Percentiles rank a stretch among this genome's conserved stretches.
Conservation (phyloP, 2,329 filamentous ascomycete genomes). For the Aureobasidium uvarum region DNA sequence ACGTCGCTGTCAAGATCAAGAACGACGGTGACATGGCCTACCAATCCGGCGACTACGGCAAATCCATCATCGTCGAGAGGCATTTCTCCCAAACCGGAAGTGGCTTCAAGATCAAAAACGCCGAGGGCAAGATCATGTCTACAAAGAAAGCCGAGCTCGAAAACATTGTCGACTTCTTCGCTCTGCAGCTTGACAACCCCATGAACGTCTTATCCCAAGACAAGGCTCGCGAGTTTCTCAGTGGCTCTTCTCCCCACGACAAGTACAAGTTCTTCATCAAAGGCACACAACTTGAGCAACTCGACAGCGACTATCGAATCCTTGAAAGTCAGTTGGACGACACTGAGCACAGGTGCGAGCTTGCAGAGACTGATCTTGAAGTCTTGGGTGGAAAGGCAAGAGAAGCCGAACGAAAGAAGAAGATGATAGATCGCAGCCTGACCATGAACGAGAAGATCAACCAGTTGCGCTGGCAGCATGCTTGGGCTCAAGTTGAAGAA, state of each 20-base stretch:
- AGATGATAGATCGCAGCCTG: conserved; percentile 64
- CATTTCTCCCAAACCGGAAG: conserved; percentile 73
- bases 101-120: conserved; percentile 85
- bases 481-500: conserved; percentile 84
- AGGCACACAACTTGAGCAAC: conserved; percentile 86
- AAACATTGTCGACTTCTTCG: conserved; percentile 90
- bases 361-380: conserved; percentile 62
- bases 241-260: conserved; percentile 72
- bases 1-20: conserved; percentile 81
- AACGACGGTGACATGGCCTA: conserved; percentile 85
- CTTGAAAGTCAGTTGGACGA: conserved; percentile 76
- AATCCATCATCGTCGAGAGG: conserved; percentile 85
- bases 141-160: conserved; percentile 84
- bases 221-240: conserved; percentile 89
- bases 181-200: conserved; percentile 92
- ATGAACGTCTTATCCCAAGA: conserved; percentile 96
- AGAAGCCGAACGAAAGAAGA: conserved; percentile 63
- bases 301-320: conserved; percentile 87
- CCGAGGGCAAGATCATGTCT: conserved; percentile 67
- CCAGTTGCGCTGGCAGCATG: conserved; percentile 63
- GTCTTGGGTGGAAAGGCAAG: conserved; percentile 58
- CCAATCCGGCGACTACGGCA: conserved; percentile 75
- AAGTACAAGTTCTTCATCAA: conserved; percentile 98
- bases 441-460: conserved; percentile 61
- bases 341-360: conserved; percentile 62